A percentile compares a stretch with the other conserved stretches of the same genome.
These are phyloP conservation scores for Smallanthus sonchifolius DNA, from an alignment of 129 eudicot genomes.

Conservation along the genomic window DNA sequence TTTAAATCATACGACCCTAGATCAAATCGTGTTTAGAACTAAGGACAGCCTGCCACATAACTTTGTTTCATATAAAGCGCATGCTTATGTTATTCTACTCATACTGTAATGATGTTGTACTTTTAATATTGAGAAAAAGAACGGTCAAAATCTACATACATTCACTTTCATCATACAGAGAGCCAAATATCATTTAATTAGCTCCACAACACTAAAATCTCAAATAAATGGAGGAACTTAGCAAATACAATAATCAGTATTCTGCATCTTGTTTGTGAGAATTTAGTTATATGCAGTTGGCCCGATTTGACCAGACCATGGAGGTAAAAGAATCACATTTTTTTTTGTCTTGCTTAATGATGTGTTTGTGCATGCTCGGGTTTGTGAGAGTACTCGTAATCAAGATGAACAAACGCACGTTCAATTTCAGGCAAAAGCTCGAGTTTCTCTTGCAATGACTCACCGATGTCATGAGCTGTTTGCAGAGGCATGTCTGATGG, in stretches of 20 bases:
- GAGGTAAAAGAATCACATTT: background rate
- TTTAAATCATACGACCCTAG: too few species aligned
- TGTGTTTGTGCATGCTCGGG: slow-evolving; percentile 76
- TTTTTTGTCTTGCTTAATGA: background rate
- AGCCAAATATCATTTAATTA: background rate
- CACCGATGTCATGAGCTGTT: slow-evolving; percentile 78
- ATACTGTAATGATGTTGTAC: too few species aligned
- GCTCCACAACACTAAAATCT: background rate
- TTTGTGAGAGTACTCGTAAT: slow-evolving; percentile 66
- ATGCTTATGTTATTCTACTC: too few species aligned
- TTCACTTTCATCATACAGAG: background rate
- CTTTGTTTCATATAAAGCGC: too few species aligned
- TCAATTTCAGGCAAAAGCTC: slow-evolving; percentile 71
- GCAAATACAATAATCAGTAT: background rate
- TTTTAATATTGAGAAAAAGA: too few species aligned
- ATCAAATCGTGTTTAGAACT: too few species aligned
- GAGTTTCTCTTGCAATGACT: slow-evolving; percentile 72
- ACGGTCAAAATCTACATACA: background rate
- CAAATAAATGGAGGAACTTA: background rate
- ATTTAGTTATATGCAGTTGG: slow-evolving; percentile 8
- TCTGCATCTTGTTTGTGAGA: background rate
- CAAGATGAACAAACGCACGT: slow-evolving; percentile 78
- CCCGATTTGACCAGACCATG: background rate
- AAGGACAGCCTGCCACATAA: too few species aligned
- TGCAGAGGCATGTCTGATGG: slow-evolving; percentile 66